Percentiles rank a stretch among this genome's conserved stretches.
phyloP scores from a whole-genome alignment of 192 early-diverging fungal genomes.

The Linderina pennispora region DNA sequence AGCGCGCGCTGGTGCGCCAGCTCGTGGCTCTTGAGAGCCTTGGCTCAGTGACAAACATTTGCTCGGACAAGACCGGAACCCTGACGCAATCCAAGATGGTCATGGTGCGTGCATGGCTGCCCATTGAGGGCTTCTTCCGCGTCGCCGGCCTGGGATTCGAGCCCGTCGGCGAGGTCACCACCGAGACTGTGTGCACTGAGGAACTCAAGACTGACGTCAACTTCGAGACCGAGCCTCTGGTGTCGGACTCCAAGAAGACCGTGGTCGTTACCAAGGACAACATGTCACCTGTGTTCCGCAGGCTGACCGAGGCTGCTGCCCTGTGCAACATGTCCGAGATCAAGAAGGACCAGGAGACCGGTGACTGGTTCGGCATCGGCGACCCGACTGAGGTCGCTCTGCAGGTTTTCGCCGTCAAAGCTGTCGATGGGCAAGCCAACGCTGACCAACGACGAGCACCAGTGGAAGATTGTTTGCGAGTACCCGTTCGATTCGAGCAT shows the following conservation, averaged over 20 bases:
- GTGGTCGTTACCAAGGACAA: slow-evolving; percentile 28
- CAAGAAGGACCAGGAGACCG: slow-evolving; percentile 49
- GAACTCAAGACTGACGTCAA: slow-evolving; percentile 13
- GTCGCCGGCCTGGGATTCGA: slow-evolving; percentile 61
- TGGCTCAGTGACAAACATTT: slow-evolving; percentile 90
- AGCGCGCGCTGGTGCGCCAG: slow-evolving; percentile 85
- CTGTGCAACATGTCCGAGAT: slow-evolving; percentile 85
- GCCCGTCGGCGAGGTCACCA: slow-evolving; percentile 51
- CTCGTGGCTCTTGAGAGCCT: slow-evolving; percentile 83
- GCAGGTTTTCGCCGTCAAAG: slow-evolving; percentile 78
- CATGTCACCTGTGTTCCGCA: slow-evolving; percentile 43
- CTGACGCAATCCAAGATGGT: slow-evolving; percentile 96
- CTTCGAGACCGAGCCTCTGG: slow-evolving; percentile 5
- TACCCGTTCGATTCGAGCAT: slow-evolving; percentile 68
- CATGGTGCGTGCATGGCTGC: slow-evolving; percentile 74
- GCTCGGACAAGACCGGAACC: slow-evolving; percentile 95
- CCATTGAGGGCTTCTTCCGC: slow-evolving; percentile 61
- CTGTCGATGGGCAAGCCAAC: slow-evolving; percentile 65
- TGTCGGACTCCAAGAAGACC: slow-evolving; percentile 6
- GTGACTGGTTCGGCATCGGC: slow-evolving; percentile 71
- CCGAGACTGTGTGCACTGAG: slow-evolving; percentile 7
- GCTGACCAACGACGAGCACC: slow-evolving; percentile 42
- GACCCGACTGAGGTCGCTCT: slow-evolving; percentile 95
- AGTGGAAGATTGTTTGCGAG: slow-evolving; percentile 54
- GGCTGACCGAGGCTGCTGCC: slow-evolving; percentile 53